Percentiles rank a stretch among this genome's conserved stretches.
phyloP scores from a whole-genome alignment of 2,329 filamentous ascomycete genomes.

The Ophiostoma piceae region DNA sequence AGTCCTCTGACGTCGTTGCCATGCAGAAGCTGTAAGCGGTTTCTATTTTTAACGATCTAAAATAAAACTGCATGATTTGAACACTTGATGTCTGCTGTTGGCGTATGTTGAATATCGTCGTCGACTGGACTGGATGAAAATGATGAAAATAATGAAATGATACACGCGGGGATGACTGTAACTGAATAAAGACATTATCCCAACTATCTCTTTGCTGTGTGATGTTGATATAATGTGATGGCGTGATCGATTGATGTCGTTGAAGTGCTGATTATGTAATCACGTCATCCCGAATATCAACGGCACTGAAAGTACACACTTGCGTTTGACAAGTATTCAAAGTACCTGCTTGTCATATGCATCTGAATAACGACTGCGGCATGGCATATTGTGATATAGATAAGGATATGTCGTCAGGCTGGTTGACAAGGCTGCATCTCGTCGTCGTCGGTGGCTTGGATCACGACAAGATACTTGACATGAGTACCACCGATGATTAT shows the following conservation, averaged over 20 bases:
- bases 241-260: background rate
- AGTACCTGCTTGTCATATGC: background rate
- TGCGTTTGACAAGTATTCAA: background rate
- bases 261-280: background rate
- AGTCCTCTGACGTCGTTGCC: constrained; percentile 84
- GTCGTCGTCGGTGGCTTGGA: background rate
- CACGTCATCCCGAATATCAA: too few species aligned
- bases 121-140: background rate
- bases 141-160: background rate
- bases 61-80: constrained; percentile 14
- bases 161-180: background rate
- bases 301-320: background rate
- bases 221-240: background rate
- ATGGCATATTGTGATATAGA: background rate
- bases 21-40: constrained; percentile 82
- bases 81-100: background rate
- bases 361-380: background rate
- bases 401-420: background rate
- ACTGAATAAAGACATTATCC: background rate
- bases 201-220: background rate
- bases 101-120: background rate
- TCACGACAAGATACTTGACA: background rate
- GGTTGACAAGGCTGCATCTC: background rate
- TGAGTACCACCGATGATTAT: too few species aligned
- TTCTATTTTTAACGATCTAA: constrained; percentile 16